Percentiles rank a stretch among this genome's conserved stretches.
Evolutionary conservation across 1,284 basidiomycete genomes (phyloP).

Genomic region (Flammula alnicola): DNA sequence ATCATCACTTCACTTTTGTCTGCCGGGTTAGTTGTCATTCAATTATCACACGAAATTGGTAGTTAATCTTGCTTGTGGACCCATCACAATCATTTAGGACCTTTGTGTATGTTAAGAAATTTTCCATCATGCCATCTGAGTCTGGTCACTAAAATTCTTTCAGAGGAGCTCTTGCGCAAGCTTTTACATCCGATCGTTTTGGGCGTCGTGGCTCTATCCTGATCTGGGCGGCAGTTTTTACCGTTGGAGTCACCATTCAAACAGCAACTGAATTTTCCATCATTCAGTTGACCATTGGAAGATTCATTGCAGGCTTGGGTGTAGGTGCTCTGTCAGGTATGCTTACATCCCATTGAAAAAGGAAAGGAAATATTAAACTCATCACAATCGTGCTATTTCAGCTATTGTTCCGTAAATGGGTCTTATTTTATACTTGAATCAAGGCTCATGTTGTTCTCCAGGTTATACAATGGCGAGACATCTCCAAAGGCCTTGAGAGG

Average conservation of each 20-base stretch:
- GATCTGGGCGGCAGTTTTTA: conserved; percentile 80
- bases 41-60: too few species aligned
- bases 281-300: conserved; percentile 70
- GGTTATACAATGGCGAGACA: conserved; percentile 79
- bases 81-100: conserved; percentile 51
- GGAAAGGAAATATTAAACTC: background rate
- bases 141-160: conserved; percentile 4
- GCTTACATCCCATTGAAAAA: conserved; percentile 16
- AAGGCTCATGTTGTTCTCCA: too few species aligned
- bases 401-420: conserved; percentile 70
- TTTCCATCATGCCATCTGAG: background rate
- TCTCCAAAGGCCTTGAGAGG: conserved; percentile 79
- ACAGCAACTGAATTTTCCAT: conserved; percentile 65
- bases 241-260: conserved; percentile 72
- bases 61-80: too few species aligned
- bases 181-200: conserved; percentile 76
- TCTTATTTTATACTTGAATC: too few species aligned
- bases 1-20: conserved; percentile 82
- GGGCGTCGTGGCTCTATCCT: conserved; percentile 76
- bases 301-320: conserved; percentile 74
- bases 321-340: conserved; percentile 77
- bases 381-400: too few species aligned
- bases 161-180: conserved; percentile 73
- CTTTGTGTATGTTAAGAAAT: conserved; percentile 52
- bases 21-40: conserved; percentile 71